Conservation (phyloP, 2,329 filamentous ascomycete species). For the Colletotrichum gloeosporioides region DNA sequence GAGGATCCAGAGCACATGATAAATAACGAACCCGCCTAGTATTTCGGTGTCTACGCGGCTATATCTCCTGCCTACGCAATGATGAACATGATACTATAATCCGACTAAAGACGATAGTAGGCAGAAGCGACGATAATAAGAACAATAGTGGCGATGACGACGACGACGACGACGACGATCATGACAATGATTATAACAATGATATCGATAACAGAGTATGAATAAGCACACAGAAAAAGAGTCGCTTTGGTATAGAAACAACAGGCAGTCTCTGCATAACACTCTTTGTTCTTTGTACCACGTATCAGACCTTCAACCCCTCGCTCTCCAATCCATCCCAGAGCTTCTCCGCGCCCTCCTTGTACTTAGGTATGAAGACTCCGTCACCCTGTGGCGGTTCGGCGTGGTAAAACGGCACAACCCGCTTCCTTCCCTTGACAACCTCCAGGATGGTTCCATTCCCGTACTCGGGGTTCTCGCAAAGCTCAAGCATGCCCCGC, state of each 20-base stretch:
- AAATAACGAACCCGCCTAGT: too few relatives aligned
- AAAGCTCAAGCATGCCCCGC: conserved; percentile 34
- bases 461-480: conserved; percentile 25
- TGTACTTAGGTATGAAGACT: conserved; percentile 27
- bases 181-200: too few relatives aligned
- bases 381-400: conserved; percentile 28
- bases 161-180: too few relatives aligned
- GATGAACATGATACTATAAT: too few relatives aligned
- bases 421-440: conserved; percentile 25
- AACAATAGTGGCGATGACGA: too few relatives aligned
- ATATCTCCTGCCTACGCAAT: too few relatives aligned
- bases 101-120: too few relatives aligned
- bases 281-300: not conserved
- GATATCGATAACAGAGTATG: too few relatives aligned
- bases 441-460: conserved; percentile 39
- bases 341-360: conserved; percentile 25
- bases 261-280: not conserved
- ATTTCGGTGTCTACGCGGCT: too few relatives aligned
- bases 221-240: too few relatives aligned
- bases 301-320: conserved; percentile 26
- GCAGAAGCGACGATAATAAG: too few relatives aligned
- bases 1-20: not conserved
- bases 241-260: too few relatives aligned
- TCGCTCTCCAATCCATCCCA: conserved; percentile 25
- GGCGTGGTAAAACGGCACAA: conserved; percentile 32